phyloP scores from a whole-genome alignment of 768 basidiomycete genomes.

The Rhizopogon vesiculosus region DNA sequence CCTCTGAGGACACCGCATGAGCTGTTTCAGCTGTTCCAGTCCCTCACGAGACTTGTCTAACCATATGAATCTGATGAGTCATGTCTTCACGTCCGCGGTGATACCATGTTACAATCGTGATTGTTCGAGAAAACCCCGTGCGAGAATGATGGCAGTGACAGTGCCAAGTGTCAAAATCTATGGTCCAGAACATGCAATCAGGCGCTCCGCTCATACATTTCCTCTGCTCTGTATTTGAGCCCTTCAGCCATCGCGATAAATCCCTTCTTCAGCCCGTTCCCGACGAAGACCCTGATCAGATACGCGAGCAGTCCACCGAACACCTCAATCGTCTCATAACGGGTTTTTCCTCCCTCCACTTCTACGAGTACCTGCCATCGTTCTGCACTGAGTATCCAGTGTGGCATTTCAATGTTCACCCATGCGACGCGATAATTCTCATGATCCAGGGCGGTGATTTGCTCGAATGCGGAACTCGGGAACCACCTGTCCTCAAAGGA shows the following conservation, averaged over 20 bases:
- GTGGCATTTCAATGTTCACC: slow-evolving; percentile 36
- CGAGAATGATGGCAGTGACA: too few relatives aligned
- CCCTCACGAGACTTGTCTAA: neutral
- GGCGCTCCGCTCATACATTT: neutral
- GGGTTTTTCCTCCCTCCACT: slow-evolving; percentile 46
- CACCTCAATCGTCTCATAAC: slow-evolving; percentile 61
- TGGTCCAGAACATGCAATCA: neutral
- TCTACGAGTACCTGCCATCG: slow-evolving; percentile 59
- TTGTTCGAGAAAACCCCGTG: neutral
- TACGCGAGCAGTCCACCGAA: slow-evolving; percentile 56
- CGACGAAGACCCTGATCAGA: slow-evolving; percentile 40
- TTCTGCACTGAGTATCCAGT: slow-evolving; percentile 46
- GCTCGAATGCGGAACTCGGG: slow-evolving; percentile 36
- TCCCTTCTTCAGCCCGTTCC: slow-evolving; percentile 36
- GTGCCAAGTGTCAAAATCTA: too few relatives aligned
- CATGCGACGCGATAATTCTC: slow-evolving; percentile 56
- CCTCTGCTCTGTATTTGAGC: slow-evolving; percentile 50
- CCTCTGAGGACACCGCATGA: neutral
- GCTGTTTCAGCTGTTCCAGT: neutral
- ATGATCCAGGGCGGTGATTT: slow-evolving; percentile 47
- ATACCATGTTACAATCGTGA: neutral
- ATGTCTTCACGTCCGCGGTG: neutral
- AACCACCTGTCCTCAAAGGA: slow-evolving; percentile 37
- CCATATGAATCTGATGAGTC: neutral
- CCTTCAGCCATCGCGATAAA: slow-evolving; percentile 54